Base-by-base conservation (phyloP, 2,329 filamentous ascomycete genomes). In the Nectriaceae sp. region DNA sequence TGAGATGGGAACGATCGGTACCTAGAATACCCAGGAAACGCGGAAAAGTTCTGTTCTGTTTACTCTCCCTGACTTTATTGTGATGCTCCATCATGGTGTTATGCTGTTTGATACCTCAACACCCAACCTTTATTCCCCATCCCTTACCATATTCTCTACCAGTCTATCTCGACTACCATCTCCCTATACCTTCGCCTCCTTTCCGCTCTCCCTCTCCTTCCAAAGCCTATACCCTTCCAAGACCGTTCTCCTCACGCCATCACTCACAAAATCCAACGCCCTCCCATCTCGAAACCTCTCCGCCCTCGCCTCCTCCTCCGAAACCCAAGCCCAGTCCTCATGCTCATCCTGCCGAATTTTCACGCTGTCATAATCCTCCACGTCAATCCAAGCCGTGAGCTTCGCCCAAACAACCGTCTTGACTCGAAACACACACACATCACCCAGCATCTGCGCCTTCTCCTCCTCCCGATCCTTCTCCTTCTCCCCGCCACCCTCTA, bases 331-430 rank as follows among this genome's bases (percentile, higher is more conserved):
- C 49, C 54, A 72, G 35, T 68, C 65, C 31, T 61, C 62, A 46
- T 75, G 72, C 59, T 75, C 72, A 4, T 68, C 59, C 4, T 66
- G 62, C 21, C 69, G 63, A 4, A 70, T 55, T 43, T 43, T 57
- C 5, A 71, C 67, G 11, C 36, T 46, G 1, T 58, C 54, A 11
- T 36, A 55, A 4, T 40, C 55, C 40, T 55, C 55, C 26, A 63
- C 63, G n/a, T 66, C 65, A n/a, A 61, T 56, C 46, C 65, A 56
- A 3, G 57, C 42, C 13, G 59, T 62, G 36, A 65, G 40, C 47
- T 69, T 68, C 4, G 53, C 66, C 66, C 66, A 68, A 5, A 54
- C 44, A 1, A 49, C 37, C 35, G 56, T 62, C 36, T 55, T 50
- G 29, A 61, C 60, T 21, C 37, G 40, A 21, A 61, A 68, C 38